Evolutionary conservation across 129 eudicot genomes (phyloP).

Genomic region (Artemisia annua): DNA sequence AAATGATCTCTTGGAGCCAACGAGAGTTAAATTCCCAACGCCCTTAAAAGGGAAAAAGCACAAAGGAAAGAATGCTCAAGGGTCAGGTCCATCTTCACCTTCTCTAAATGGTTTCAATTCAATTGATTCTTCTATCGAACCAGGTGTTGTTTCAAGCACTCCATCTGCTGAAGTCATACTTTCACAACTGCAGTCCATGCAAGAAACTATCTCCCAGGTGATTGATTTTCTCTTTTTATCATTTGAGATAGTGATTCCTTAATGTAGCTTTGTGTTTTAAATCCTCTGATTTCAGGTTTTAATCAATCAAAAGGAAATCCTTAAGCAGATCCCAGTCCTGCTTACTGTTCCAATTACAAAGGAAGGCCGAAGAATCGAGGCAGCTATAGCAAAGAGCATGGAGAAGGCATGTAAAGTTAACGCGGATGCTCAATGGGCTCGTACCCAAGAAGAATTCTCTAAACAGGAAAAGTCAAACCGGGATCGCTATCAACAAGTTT

Average conservation of each 20-base stretch:
- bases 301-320: constrained; percentile 69
- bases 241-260: too few relatives aligned
- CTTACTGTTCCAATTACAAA: constrained; percentile 59
- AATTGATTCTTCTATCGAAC: constrained; percentile 53
- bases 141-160: constrained; percentile 47
- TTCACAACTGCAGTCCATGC: constrained; percentile 64
- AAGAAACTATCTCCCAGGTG: constrained; percentile 72
- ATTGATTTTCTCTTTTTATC: not conserved
- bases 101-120: constrained; percentile 56
- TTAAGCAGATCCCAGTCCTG: constrained; percentile 57
- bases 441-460: constrained; percentile 69
- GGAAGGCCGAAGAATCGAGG: constrained; percentile 86
- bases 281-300: constrained; percentile 45
- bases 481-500: constrained; percentile 70
- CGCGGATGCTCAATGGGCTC: constrained; percentile 84
- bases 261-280: too few relatives aligned
- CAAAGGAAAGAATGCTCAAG: constrained; percentile 64
- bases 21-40: constrained; percentile 17
- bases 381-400: constrained; percentile 65
- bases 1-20: constrained; percentile 41
- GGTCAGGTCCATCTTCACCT: constrained; percentile 41
- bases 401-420: constrained; percentile 71
- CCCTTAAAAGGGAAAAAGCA: constrained; percentile 52
- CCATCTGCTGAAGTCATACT: constrained; percentile 46
- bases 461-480: constrained; percentile 72